These are phyloP conservation scores for Nicotiana undulata DNA, from an alignment of 257 asterid genomes.

Conservation along the genomic window DNA sequence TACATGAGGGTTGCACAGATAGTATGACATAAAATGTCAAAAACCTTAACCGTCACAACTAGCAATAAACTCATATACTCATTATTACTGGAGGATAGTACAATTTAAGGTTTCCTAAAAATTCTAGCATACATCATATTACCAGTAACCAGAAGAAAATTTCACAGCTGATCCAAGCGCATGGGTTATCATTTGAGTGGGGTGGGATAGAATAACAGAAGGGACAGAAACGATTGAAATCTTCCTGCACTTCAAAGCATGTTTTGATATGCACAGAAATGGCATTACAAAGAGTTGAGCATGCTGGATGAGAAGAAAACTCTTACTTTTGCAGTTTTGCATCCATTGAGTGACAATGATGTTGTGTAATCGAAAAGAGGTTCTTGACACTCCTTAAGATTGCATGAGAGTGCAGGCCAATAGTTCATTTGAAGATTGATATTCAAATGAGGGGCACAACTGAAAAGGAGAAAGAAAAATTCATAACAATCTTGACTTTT, in stretches of 20 bases:
- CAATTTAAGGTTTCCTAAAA: no score
- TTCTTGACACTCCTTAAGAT: constrained; percentile 70
- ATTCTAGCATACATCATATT: no score
- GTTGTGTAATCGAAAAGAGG: constrained; percentile 62
- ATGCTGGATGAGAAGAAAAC: neutral
- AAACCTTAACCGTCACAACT: neutral
- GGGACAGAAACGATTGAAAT: no score
- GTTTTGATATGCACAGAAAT: no score
- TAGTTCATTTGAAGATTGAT: constrained; percentile 87
- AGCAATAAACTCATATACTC: neutral
- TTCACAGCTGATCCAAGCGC: no score
- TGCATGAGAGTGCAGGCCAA: constrained; percentile 75
- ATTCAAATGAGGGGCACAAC: constrained; percentile 80
- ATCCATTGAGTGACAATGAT: constrained; percentile 53
- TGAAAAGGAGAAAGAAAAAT: constrained; percentile 13
- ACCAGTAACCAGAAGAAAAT: no score
- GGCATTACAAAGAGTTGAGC: no score
- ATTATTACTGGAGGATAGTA: neutral
- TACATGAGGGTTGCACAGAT: constrained; percentile 43
- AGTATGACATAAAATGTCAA: neutral
- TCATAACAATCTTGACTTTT: no score
- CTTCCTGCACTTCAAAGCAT: no score
- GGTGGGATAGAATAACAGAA: no score
- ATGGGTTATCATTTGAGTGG: no score
- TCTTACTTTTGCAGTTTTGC: constrained; percentile 59